phyloP scores from a whole-genome alignment of 2,329 filamentous ascomycete genomes.

The Sphaerulina vaccinii region DNA sequence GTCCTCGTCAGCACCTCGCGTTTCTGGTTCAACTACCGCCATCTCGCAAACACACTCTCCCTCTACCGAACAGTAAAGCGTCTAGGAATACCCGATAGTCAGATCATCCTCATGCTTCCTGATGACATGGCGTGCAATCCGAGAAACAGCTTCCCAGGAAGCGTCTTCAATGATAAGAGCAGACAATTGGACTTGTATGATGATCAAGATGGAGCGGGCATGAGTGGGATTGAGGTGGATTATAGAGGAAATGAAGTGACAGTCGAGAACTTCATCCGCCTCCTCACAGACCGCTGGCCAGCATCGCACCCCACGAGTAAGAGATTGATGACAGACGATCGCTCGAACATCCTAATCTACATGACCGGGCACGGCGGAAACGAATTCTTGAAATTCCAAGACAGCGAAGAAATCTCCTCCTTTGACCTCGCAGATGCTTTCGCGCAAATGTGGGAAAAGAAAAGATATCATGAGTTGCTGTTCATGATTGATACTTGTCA shows the following conservation, averaged over 20 bases:
- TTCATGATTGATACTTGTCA: slow-evolving; percentile 99
- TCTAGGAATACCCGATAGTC: slow-evolving; percentile 93
- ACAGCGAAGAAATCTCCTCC: slow-evolving; percentile 93
- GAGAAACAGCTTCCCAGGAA: slow-evolving; percentile 94
- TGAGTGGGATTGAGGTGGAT: slow-evolving; percentile 79
- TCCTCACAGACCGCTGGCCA: slow-evolving; percentile 90
- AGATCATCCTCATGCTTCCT: slow-evolving; percentile 99
- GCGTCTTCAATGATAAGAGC: slow-evolving; percentile 97
- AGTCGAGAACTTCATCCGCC: slow-evolving; percentile 95
- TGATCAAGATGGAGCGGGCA: slow-evolving; percentile 51
- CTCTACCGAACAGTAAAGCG: slow-evolving; percentile 98
- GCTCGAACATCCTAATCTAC: slow-evolving; percentile 96
- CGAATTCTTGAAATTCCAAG: slow-evolving; percentile 97
- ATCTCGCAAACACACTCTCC: slow-evolving; percentile 95
- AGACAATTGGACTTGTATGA: slow-evolving; percentile 94
- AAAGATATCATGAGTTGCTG: slow-evolving; percentile 94
- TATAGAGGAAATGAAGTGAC: slow-evolving; percentile 98
- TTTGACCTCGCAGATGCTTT: slow-evolving; percentile 97
- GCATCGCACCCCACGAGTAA: slow-evolving; percentile 95
- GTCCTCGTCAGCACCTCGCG: slow-evolving; percentile 97
- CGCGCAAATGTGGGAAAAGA: slow-evolving; percentile 99
- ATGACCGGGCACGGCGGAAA: slow-evolving; percentile 99
- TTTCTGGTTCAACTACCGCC: slow-evolving; percentile 99
- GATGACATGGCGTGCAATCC: slow-evolving; percentile 99
- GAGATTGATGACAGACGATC: slow-evolving; percentile 86